Evolutionary conservation across 495 filamentous ascomycete genomes (phyloP).

Genomic region (Tirmania nivea): DNA sequence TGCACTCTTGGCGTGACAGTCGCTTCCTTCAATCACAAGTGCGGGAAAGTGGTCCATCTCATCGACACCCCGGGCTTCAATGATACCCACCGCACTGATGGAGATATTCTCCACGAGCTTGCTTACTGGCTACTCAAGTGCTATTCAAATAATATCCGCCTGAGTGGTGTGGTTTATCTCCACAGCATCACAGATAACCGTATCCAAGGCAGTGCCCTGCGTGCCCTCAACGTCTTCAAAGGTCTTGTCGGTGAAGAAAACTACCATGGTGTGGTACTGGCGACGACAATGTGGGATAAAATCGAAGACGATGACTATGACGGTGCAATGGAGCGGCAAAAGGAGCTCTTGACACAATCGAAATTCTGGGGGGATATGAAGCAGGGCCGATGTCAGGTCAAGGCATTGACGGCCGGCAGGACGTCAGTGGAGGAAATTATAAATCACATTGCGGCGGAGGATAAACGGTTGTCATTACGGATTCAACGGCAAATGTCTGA

Average conservation of each 20-base stretch:
- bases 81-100: slow-evolving; percentile 25
- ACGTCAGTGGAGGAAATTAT: too few species aligned
- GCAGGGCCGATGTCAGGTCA: too few species aligned
- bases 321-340: not conserved
- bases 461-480: too few species aligned
- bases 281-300: slow-evolving; percentile 12
- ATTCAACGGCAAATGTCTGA: too few species aligned
- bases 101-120: slow-evolving; percentile 23
- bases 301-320: not conserved
- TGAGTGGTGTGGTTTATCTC: slow-evolving; percentile 19
- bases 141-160: slow-evolving; percentile 8
- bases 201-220: slow-evolving; percentile 10
- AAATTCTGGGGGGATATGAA: too few species aligned
- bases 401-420: too few species aligned
- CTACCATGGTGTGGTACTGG: slow-evolving; percentile 8
- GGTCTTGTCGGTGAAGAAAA: slow-evolving; percentile 7
- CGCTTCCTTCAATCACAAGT: too few species aligned
- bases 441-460: too few species aligned
- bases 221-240: slow-evolving; percentile 17
- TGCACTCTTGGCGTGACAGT: too few species aligned
- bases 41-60: slow-evolving; percentile 6
- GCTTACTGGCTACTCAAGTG: slow-evolving; percentile 17
- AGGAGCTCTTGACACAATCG: too few species aligned
- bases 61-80: slow-evolving; percentile 33
- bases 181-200: slow-evolving; percentile 15